phyloP scores from a whole-genome alignment of 768 basidiomycete genomes.

The Lactifluus pinguis region DNA sequence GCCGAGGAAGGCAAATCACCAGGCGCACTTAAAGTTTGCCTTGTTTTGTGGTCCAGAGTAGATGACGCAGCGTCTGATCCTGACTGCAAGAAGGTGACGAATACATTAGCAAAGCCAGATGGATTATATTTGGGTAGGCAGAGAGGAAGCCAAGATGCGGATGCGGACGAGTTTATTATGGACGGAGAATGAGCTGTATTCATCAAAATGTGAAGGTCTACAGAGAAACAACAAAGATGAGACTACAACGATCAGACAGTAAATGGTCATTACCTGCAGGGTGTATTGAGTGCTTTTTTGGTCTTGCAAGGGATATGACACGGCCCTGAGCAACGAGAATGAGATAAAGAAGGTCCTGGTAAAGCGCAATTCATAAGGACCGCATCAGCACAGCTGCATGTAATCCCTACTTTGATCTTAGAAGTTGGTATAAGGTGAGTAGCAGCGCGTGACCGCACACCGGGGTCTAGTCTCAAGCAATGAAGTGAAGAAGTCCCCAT shows the following conservation, averaged over 20 bases:
- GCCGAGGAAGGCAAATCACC: background rate
- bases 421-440: slow-evolving; percentile 70
- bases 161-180: slow-evolving; percentile 62
- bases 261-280: slow-evolving; percentile 53
- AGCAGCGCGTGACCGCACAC: slow-evolving; percentile 63
- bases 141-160: slow-evolving; percentile 90
- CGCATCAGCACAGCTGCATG: background rate
- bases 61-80: background rate
- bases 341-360: slow-evolving; percentile 83
- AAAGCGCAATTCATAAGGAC: background rate
- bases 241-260: background rate
- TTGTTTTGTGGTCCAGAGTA: slow-evolving; percentile 4
- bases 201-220: slow-evolving; percentile 86
- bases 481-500: slow-evolving; percentile 75
- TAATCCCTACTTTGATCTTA: slow-evolving; percentile 59
- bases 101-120: slow-evolving; percentile 83
- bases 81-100: slow-evolving; percentile 58
- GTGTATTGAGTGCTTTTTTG: slow-evolving; percentile 91
- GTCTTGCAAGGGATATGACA: slow-evolving; percentile 81
- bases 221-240: background rate
- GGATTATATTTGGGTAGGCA: slow-evolving; percentile 94
- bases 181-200: slow-evolving; percentile 85
- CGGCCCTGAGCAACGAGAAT: slow-evolving; percentile 71
- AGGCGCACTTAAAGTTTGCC: background rate
- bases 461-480: slow-evolving; percentile 67